Evolutionary conservation across 2,329 filamentous ascomycete genomes (phyloP), one percentile per base, ranked within the genome.

Genomic region (Trichoderma sp.): DNA sequence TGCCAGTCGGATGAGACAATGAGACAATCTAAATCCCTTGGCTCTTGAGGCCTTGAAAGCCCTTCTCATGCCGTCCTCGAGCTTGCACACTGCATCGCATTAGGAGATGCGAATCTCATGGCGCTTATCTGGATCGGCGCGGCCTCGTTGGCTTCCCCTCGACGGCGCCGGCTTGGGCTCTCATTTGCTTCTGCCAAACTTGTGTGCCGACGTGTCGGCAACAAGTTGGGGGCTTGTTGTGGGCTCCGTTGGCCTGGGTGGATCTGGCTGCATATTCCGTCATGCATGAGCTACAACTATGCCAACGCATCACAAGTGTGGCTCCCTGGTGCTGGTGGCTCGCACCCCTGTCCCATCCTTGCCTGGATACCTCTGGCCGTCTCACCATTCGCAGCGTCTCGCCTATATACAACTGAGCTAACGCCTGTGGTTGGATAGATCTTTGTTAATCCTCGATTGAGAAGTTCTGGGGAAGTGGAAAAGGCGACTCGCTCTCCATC

Each of bases 211-310:
- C 61, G 70, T 69, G 72, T 70, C 70, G 67, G 63, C 73, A 64
- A 50, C 71, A 71, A 71, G 69, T 74, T 74, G 71, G 72, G 66
- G 70, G 72, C 65, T 50, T 72, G 72, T 55, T 71, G 71, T 53
- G 68, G 67, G 68, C 71, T 73, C 68, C 57, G 72, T 71, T 72
- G 74, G 73, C 70, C 32, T 59, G 64, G 72, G 72, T 70, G 71
- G 71, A 53, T 43, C 70, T 73, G 43, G 67, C 71, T 87, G 85
- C 86, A 87, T 85, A 84, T 86, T 84, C 85, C 85, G 85, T 87
- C 85, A 87, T 88, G 86, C 86, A 88, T 87, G 86, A 75, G 76
- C 74, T 72, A 73, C 80, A 75, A 76, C 74, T 72, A 73, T 81
- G 79, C 79, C 79, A 81, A 75, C 79, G 78, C 79, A 81, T 81